Percentiles rank a stretch among this genome's conserved stretches.
phyloP scores from a whole-genome alignment of 2,329 filamentous ascomycete species.

The Cytospora chrysosperma region DNA sequence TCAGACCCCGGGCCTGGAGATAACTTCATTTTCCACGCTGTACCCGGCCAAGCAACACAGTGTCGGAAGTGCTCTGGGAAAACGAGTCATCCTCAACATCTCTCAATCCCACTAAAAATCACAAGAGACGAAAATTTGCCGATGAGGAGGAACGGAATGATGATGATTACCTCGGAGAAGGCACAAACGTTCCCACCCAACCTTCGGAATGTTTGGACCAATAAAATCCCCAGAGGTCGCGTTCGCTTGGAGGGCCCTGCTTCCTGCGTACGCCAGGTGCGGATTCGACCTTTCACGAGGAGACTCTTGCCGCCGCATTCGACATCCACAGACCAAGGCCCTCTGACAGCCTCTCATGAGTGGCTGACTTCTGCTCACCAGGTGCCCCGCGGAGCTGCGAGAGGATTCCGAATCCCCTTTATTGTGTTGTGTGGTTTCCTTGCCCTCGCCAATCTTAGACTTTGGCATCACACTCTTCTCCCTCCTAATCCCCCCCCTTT shows the following conservation, averaged over 20 bases:
- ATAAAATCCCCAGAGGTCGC: background rate
- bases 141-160: background rate
- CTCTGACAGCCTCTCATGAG: slow-evolving; percentile 10
- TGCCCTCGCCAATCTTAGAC: background rate
- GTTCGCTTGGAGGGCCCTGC: slow-evolving; percentile 18
- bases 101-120: slow-evolving; percentile 1
- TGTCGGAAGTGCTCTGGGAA: background rate
- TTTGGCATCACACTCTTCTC: background rate
- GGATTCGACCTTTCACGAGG: slow-evolving; percentile 39
- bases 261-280: slow-evolving; percentile 24
- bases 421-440: background rate
- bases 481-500: background rate
- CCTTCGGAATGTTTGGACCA: slow-evolving; percentile 23
- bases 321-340: slow-evolving; percentile 1
- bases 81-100: background rate
- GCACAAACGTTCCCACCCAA: slow-evolving; percentile 11
- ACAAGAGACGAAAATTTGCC: slow-evolving; percentile 20
- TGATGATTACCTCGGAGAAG: slow-evolving; percentile 7
- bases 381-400: background rate
- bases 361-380: background rate
- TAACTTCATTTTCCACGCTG: slow-evolving; percentile 2
- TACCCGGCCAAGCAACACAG: background rate
- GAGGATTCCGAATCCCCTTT: background rate
- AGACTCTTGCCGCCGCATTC: slow-evolving; percentile 38
- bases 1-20: slow-evolving; percentile 6